Base-by-base conservation (phyloP, 1,284 basidiomycete genomes). In the Ganoderma lingzhi region DNA sequence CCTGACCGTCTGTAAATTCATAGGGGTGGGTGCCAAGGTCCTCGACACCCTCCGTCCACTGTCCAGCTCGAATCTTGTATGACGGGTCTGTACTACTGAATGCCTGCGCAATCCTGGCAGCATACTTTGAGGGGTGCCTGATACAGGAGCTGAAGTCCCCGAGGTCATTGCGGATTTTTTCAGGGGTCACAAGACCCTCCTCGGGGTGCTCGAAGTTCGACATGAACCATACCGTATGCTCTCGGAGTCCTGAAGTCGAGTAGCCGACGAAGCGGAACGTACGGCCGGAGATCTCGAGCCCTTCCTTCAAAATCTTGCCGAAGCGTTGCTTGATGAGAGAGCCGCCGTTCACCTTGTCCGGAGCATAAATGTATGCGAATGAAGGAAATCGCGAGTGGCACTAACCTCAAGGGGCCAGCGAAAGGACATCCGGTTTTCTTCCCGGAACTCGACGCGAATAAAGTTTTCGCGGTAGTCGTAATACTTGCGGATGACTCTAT, bases 21-120 rank as follows among this genome's bases (percentile, higher is more conserved):
- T 88, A 83, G 0, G 78, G 79, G 14, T 84, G 73, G 35, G 71
- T 75, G n/a, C 81, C 82, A 4, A 93, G 78, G 75, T 93, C 91
- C 0, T 79, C 77, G 37, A 92, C 82, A 66, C 84, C 81, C 64
- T 87, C 84, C 63, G 87, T 84, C 90, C 91, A 92, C 73, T 93
- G 83, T 56, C 83, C 73, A 14, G 79, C 78, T 6, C 69, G 69
- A 60, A 95, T 87, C 19, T 78, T 78, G 37, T 94, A 85, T 0
- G 91, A 92, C 0, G 89, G 88, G 75, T 93, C 88, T 1, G 94
- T 95, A 0, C 90, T 89, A 0, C 92, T 93, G 77, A 95, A 95
- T 0, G 93, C 93, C 80, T 94, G 94, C 10, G 92, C 91, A 74
- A 96, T 83, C 37, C 94, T 86, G 12, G 94, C 94, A 12, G 93